A percentile compares a stretch with the other conserved stretches of the same genome.
phyloP scores from a whole-genome alignment of 495 filamentous ascomycete species.

The Saxispiralis lemnorum region DNA sequence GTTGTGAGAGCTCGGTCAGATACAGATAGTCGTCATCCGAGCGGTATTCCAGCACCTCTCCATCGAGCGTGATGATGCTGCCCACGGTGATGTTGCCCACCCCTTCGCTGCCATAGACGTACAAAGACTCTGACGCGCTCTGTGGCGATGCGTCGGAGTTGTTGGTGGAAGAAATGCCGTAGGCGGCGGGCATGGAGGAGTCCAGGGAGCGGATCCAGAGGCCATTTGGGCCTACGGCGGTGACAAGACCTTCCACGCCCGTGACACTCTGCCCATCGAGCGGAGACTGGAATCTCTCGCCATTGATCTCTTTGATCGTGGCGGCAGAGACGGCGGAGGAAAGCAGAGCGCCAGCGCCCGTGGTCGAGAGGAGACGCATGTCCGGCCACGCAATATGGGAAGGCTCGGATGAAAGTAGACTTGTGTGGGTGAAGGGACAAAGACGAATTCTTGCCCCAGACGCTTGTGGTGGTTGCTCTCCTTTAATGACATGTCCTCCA shows the following conservation, averaged over 20 bases:
- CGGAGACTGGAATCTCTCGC: conserved; percentile 39
- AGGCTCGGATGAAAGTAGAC: too few relatives aligned
- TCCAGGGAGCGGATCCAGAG: conserved; percentile 39
- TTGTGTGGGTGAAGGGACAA: too few relatives aligned
- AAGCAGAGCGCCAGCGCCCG: too few relatives aligned
- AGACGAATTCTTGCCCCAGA: too few relatives aligned
- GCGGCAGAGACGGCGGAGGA: conserved; percentile 21
- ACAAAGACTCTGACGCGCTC: conserved; percentile 31
- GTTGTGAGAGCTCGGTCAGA: conserved; percentile 36
- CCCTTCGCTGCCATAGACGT: conserved; percentile 30
- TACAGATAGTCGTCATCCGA: conserved; percentile 33
- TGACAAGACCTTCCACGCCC: conserved; percentile 39
- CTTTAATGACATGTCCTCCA: too few relatives aligned
- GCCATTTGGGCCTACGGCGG: conserved; percentile 38
- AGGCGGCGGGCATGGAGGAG: conserved; percentile 9
- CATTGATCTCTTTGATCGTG: conserved; percentile 44
- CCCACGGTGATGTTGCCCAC: conserved; percentile 32
- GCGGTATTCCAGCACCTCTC: conserved; percentile 38
- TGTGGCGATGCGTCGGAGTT: conserved; percentile 4
- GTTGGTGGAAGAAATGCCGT: conserved; percentile 12
- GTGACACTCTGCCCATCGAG: conserved; percentile 33
- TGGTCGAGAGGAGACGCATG: conserved; percentile 4
- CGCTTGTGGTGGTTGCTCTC: too few relatives aligned
- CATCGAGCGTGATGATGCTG: conserved; percentile 38
- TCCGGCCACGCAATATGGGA: too few relatives aligned